Base-by-base conservation (phyloP, 2,329 filamentous ascomycete species). In the Sclerotinia sclerotiorum region DNA sequence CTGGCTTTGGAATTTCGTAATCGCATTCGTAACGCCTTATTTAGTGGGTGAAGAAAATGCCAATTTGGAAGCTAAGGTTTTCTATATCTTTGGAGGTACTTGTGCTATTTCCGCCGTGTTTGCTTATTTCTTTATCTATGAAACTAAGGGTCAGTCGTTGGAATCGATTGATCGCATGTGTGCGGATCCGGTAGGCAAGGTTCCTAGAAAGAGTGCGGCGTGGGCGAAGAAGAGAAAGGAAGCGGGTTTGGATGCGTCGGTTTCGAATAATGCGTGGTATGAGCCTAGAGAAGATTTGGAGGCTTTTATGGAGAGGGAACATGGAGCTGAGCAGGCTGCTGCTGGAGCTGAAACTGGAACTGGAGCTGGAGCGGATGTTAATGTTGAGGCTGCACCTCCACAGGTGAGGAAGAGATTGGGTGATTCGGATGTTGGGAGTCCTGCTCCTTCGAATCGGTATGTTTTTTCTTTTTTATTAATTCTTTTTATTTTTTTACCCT, bases 1-100 rank as follows among this genome's bases (percentile, higher is more conserved):
- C 85, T 96, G 92, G 92, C 85, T 94, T 69, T 94, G 91, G 84
- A 94, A 93, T 83, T 92, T 88, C 79, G 83, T 83, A 76, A 86
- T 87, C 72, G 84, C 86, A 68, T 84, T 92, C 78, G 90, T 92
- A 78, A 90, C 87, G 3, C 89, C 89, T 15, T 91, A 89, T 83
- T 87, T 91, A 79, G 84, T 90, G 44, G 81, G 86, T 70, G 80
- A 85, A 27, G 48, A 68, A 5, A 64, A 68, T 29, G 66, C 58
- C 80, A 86, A 75, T 62, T 57, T 74, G 7, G 64, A 68, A 1
- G 63, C 72, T 6, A 72, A 72, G 24, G 70, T 75, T 3, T 76
- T 76, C 82, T 88, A 86, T 80, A 78, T 89, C 73, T 89, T 86
- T 85, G 85, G 85, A 46, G 81, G 81, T 15, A 82, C 85, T 52